Conservation (phyloP, 352 stramenopile genomes). For the Pythium dissimile region DNA sequence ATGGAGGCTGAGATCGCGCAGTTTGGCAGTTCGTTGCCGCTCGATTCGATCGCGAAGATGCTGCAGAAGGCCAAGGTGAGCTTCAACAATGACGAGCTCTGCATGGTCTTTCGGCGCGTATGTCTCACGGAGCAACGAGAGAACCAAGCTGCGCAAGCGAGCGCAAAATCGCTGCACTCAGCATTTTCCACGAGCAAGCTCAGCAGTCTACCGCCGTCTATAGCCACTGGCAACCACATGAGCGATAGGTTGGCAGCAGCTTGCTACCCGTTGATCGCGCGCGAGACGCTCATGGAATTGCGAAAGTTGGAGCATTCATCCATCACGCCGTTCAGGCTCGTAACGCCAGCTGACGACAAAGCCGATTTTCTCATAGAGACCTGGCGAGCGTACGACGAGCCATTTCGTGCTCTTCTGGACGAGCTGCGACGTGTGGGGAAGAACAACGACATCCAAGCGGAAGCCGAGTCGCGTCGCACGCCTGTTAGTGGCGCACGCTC, state of each 20-base stretch:
- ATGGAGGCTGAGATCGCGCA: conserved; percentile 54
- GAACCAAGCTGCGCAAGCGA: neutral
- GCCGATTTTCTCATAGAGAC: conserved; percentile 54
- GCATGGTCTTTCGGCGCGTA: conserved; percentile 55
- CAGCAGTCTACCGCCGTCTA: neutral
- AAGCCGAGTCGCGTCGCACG: conserved; percentile 26
- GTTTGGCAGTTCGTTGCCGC: conserved; percentile 44
- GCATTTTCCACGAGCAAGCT: neutral
- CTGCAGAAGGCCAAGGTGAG: conserved; percentile 44
- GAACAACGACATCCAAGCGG: conserved; percentile 62
- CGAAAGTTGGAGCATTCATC: conserved; percentile 35
- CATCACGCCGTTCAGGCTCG: conserved; percentile 34
- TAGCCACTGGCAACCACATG: conserved; percentile 29
- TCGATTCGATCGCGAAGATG: conserved; percentile 49
- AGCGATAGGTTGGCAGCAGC: conserved; percentile 61
- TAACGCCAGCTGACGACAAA: conserved; percentile 32
- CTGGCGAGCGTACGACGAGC: conserved; percentile 55
- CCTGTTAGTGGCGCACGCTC: conserved; percentile 15
- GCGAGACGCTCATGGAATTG: conserved; percentile 43
- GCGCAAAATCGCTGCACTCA: neutral
- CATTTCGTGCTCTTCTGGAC: conserved; percentile 43
- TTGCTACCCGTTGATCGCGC: conserved; percentile 50
- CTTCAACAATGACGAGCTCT: conserved; percentile 59
- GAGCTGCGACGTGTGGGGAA: conserved; percentile 53
- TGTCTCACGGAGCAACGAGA: conserved; percentile 42